Conservation (phyloP, 257 asterid species). For the Ophiorrhiza pumila region DNA sequence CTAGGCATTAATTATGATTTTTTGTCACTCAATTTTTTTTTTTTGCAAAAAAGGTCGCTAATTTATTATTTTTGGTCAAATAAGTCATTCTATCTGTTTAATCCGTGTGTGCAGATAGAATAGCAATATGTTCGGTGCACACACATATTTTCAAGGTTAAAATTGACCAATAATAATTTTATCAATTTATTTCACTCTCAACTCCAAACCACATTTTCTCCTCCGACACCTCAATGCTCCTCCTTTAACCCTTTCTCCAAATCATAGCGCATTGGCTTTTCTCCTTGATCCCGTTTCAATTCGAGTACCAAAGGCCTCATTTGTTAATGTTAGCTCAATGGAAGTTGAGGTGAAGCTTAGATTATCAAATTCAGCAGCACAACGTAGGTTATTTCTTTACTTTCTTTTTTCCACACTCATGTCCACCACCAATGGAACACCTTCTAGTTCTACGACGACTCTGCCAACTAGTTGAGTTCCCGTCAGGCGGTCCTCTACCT, state of each 20-base stretch:
- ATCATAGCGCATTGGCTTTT: conserved; percentile 80
- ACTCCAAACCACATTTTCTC: too few species aligned
- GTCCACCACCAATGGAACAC: conserved; percentile 82
- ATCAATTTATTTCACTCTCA: too few species aligned
- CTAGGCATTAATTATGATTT: too few species aligned
- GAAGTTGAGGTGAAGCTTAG: conserved; percentile 90
- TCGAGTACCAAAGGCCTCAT: neutral
- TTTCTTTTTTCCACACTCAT: conserved; percentile 49
- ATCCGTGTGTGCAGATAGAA: too few species aligned
- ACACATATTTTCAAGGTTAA: too few species aligned
- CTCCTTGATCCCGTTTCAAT: conserved; percentile 22
- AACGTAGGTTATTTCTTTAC: conserved; percentile 55
- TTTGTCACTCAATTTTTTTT: too few species aligned
- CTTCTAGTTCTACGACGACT: conserved; percentile 82
- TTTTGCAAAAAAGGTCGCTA: too few species aligned
- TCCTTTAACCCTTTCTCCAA: conserved; percentile 58
- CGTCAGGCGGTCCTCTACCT: conserved; percentile 69
- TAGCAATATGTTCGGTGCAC: too few species aligned
- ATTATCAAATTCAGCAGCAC: conserved; percentile 46
- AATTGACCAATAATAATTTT: too few species aligned
- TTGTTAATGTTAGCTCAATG: conserved; percentile 31
- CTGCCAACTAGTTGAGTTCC: conserved; percentile 55
- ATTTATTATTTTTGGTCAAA: too few species aligned
- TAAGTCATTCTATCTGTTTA: too few species aligned
- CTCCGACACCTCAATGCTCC: conserved; percentile 82